These are phyloP conservation scores for Eucalyptus tenuipes DNA, from an alignment of 345 rosid genomes.

Conservation along the genomic window DNA sequence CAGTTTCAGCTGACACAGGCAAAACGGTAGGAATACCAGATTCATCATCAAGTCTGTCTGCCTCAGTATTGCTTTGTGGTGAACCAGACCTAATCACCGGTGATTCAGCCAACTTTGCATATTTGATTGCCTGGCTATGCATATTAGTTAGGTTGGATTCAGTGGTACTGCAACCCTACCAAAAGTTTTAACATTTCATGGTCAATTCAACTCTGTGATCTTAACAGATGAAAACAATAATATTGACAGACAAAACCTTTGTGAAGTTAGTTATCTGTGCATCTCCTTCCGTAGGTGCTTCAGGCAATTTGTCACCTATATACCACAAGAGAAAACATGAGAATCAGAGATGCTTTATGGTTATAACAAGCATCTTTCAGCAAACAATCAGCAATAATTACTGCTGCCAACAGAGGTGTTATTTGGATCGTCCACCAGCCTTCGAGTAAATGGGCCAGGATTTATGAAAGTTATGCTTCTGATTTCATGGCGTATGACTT, in stretches of 20 bases:
- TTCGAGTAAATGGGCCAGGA: slow-evolving; percentile 68
- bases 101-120: slow-evolving; percentile 53
- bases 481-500: slow-evolving; percentile 79
- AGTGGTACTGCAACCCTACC: slow-evolving; percentile 9
- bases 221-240: not conserved
- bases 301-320: not conserved
- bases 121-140: slow-evolving; percentile 63
- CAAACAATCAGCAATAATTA: not conserved
- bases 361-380: not conserved
- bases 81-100: slow-evolving; percentile 10
- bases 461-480: slow-evolving; percentile 55
- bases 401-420: slow-evolving; percentile 18
- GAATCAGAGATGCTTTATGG: not conserved
- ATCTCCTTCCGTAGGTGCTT: not conserved
- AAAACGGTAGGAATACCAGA: slow-evolving; percentile 26
- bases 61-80: slow-evolving; percentile 5
- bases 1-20: slow-evolving; percentile 78
- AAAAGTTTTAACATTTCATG: not conserved
- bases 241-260: not conserved
- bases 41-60: slow-evolving; percentile 13
- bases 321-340: not conserved
- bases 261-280: not conserved
- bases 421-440: slow-evolving; percentile 31
- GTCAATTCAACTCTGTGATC: not conserved
- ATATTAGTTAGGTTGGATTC: slow-evolving; percentile 21